phyloP scores from a whole-genome alignment of 495 filamentous ascomycete genomes.

The Podospora pseudoanserina region DNA sequence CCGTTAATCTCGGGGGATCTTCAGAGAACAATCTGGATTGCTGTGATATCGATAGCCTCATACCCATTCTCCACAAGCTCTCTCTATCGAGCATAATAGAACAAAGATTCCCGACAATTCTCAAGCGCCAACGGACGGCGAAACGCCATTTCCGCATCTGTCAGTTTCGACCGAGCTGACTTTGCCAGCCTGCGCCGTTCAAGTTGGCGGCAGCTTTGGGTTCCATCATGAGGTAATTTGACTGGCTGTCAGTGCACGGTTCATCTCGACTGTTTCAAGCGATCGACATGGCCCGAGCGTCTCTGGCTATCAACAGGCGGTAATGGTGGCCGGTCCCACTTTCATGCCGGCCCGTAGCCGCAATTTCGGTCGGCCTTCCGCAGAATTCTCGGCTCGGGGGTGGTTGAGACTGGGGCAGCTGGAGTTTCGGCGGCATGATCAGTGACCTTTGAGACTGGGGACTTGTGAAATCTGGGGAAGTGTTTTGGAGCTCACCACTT shows the following conservation, averaged over 20 bases:
- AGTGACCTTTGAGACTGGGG: not conserved
- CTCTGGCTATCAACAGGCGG: not conserved
- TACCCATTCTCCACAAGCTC: not conserved
- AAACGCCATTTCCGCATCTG: not conserved
- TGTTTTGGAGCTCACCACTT: not conserved
- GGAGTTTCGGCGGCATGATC: not conserved
- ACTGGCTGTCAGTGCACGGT: not conserved
- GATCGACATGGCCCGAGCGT: not conserved
- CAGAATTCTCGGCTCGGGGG: not conserved
- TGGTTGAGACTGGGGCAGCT: not conserved
- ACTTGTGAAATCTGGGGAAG: not conserved
- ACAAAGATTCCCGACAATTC: not conserved
- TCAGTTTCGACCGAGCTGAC: not conserved
- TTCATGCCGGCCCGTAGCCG: not conserved
- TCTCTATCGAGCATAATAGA: no score
- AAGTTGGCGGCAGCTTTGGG: not conserved
- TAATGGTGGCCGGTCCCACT: not conserved
- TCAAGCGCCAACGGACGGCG: conserved; percentile 1
- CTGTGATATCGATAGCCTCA: not conserved
- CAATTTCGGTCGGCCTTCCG: not conserved
- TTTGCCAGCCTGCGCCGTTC: conserved; percentile 5
- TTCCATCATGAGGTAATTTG: not conserved
- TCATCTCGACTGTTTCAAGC: not conserved
- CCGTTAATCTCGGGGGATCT: conserved; percentile 1
- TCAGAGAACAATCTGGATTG: not conserved